These are phyloP conservation scores for Aspergillus niger DNA, from an alignment of 2,329 filamentous ascomycete species.

Conservation along the genomic window DNA sequence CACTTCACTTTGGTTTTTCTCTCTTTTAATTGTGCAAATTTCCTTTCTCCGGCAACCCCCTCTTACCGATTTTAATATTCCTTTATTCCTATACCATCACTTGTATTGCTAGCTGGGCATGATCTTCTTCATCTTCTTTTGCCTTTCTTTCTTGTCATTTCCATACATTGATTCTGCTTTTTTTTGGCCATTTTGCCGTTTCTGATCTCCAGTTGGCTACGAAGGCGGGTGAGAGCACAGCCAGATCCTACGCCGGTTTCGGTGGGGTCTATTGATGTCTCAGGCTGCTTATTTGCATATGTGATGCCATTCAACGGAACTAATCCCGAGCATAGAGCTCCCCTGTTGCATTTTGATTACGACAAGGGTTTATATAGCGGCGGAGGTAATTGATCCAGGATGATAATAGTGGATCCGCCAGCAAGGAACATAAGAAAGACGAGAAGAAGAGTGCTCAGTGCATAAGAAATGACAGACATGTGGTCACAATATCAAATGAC, in stretches of 20 bases:
- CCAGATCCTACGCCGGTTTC: slow-evolving; percentile 28
- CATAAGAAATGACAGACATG: slow-evolving; percentile 13
- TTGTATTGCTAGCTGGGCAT: slow-evolving; percentile 46
- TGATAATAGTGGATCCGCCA: slow-evolving; percentile 15
- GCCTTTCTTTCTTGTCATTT: slow-evolving; percentile 20
- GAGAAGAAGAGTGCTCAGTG: slow-evolving; percentile 17
- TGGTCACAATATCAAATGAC: slow-evolving; percentile 11
- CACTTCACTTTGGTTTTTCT: slow-evolving; percentile 19
- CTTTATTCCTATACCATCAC: slow-evolving; percentile 33
- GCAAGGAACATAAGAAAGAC: slow-evolving; percentile 15
- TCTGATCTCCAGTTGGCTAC: slow-evolving; percentile 25
- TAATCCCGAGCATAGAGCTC: slow-evolving; percentile 24
- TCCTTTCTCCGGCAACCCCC: slow-evolving; percentile 26
- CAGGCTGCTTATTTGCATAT: slow-evolving; percentile 28
- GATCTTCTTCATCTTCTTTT: slow-evolving; percentile 30
- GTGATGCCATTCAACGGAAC: slow-evolving; percentile 29
- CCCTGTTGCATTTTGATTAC: slow-evolving; percentile 17
- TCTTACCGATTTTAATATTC: slow-evolving; percentile 34
- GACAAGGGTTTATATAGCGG: slow-evolving; percentile 20
- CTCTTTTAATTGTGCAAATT: slow-evolving; percentile 29
- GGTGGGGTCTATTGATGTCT: slow-evolving; percentile 25
- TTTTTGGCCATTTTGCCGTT: slow-evolving; percentile 24
- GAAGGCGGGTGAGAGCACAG: slow-evolving; percentile 23
- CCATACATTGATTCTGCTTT: slow-evolving; percentile 22
- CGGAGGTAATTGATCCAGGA: slow-evolving; percentile 19